Base-by-base conservation (phyloP, 768 basidiomycete species). In the Tylopilus sp. region DNA sequence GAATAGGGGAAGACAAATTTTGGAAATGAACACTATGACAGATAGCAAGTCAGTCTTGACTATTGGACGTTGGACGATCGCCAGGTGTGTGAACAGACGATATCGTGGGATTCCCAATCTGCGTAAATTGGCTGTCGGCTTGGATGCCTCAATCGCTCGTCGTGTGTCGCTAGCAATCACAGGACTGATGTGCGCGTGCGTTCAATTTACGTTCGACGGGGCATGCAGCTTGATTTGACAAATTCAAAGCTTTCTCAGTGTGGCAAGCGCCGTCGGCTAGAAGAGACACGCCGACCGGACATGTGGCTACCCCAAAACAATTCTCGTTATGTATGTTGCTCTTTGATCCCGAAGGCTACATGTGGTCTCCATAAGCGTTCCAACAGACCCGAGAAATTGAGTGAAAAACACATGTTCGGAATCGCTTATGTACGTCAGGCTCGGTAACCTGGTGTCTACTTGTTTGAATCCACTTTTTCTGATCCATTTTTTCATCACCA, bases 231-330 rank as follows among this genome's bases (percentile, higher is more conserved):
- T 35, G 51, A 44, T 47, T 47, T 42, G 51, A 60, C 38, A 49
- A 47, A 40, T 48, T 47, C 57, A 50, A 52, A 44, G 6, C 17
- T 15, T 35, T 50, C 45, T 53, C 38, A 48, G 28, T 9, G n/a
- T 36, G 35, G 35, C 17, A 6, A 13, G 35, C 35, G n/a, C 35
- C 35, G 35, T n/a, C 9, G n/a, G 35, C 35, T 36, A 12, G n/a
- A 36, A n/a, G 35, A 40, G 30, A 55, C 47, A 22, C 49, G 43
- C 51, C 38, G 39, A 28, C 48, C 23, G 11, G 46, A 57, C 63
- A 64, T 65, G 63, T 42, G 63, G 63, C 51, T 2, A 55, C 63
- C 63, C 63, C 47, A 66, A 53, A 66, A 57, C 52, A 41, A 38
- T 17, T 52, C 48, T 35, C 26, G 30, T 48, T 33, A 45, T 45